These are phyloP conservation scores for Aspergillus nidulans DNA, from an alignment of 495 filamentous ascomycete genomes.

Conservation along the genomic window DNA sequence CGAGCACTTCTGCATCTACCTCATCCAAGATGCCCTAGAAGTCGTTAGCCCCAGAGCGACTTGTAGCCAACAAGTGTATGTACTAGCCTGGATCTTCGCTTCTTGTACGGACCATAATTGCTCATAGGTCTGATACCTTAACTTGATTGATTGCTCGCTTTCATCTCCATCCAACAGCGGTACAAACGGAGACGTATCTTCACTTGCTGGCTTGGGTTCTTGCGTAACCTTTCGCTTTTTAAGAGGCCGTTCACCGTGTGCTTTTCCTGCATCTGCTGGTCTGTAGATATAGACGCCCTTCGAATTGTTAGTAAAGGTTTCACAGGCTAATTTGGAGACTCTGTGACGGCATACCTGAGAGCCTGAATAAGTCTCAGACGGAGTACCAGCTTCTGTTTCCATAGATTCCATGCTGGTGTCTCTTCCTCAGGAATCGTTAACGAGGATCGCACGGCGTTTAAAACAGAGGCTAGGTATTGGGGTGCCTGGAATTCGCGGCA, in stretches of 20 bases:
- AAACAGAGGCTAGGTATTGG: background rate
- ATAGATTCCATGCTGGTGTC: constrained; percentile 26
- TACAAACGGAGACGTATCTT: constrained; percentile 43
- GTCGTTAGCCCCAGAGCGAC: constrained; percentile 3
- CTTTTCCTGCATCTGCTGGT: constrained; percentile 38
- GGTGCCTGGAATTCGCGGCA: constrained; percentile 14
- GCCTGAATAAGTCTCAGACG: constrained; percentile 35
- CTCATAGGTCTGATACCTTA: constrained; percentile 60
- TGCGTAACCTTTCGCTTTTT: constrained; percentile 58
- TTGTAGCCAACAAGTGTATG: background rate
- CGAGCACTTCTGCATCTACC: constrained; percentile 53
- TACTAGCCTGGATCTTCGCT: constrained; percentile 59
- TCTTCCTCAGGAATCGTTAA: background rate
- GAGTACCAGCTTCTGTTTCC: constrained; percentile 22
- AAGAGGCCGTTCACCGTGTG: constrained; percentile 46
- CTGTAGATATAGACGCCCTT: constrained; percentile 71
- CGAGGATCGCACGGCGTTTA: background rate
- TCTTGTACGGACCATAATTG: constrained; percentile 65
- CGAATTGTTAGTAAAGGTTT: constrained; percentile 14
- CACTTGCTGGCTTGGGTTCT: constrained; percentile 17
- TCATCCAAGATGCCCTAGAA: constrained; percentile 35
- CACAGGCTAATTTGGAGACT: background rate
- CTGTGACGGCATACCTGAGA: constrained; percentile 38
- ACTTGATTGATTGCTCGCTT: constrained; percentile 40
- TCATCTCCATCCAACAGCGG: constrained; percentile 62